Conservation (phyloP, 2,329 filamentous ascomycete species). For the Gremmenia infestans region DNA sequence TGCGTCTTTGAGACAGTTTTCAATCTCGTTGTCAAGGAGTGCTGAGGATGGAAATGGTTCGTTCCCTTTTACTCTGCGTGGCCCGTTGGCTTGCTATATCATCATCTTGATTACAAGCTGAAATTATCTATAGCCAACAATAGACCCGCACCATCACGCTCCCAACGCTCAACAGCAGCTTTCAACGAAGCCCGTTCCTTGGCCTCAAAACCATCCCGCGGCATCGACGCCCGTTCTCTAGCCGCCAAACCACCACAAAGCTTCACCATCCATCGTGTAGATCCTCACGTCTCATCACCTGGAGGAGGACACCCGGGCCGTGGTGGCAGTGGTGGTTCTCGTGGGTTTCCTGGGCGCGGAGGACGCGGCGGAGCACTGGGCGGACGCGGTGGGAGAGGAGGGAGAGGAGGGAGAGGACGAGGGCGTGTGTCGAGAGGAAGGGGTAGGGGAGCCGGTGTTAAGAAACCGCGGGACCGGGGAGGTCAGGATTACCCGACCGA, state of each 20-base stretch:
- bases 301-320: neutral
- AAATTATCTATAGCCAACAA: neutral
- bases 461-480: slow-evolving; percentile 1
- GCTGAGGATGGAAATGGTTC: slow-evolving; percentile 18
- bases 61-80: neutral
- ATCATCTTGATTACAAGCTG: too few species aligned
- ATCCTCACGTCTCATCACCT: neutral
- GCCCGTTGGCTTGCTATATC: neutral
- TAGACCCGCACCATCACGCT: slow-evolving; percentile 9
- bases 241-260: slow-evolving; percentile 25
- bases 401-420: slow-evolving; percentile 7
- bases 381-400: slow-evolving; percentile 6
- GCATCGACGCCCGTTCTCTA: slow-evolving; percentile 31
- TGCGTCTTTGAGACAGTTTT: slow-evolving; percentile 30
- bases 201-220: slow-evolving; percentile 19
- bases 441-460: slow-evolving; percentile 35
- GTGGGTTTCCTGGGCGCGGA: neutral
- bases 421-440: slow-evolving; percentile 9
- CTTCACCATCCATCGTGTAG: slow-evolving; percentile 19
- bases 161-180: slow-evolving; percentile 21
- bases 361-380: neutral
- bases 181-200: slow-evolving; percentile 27
- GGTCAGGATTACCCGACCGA: slow-evolving; percentile 9
- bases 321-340: neutral
- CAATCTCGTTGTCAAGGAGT: slow-evolving; percentile 22